Conservation (phyloP, 495 filamentous ascomycete species). For the Pseudevernia furfuracea region DNA sequence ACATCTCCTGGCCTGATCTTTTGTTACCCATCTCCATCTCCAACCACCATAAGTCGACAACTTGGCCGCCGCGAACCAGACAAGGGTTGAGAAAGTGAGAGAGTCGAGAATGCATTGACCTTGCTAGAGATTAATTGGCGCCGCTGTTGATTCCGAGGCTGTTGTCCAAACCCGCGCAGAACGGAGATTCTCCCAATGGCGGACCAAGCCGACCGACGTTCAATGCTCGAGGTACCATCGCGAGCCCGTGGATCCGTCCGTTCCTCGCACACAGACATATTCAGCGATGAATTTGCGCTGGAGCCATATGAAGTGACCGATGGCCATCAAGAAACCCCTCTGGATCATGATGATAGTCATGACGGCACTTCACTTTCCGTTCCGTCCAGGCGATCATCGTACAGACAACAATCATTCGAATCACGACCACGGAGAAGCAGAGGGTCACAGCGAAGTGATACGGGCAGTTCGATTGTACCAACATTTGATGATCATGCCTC, state of each 20-base stretch:
- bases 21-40: background rate
- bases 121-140: background rate
- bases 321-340: constrained; percentile 14
- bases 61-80: background rate
- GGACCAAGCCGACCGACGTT: constrained; percentile 10
- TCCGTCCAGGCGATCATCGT: constrained; percentile 31
- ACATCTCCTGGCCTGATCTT: background rate
- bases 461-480: constrained; percentile 32
- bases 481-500: constrained; percentile 40
- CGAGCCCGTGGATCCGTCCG: constrained; percentile 28
- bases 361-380: constrained; percentile 26
- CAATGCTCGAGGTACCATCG: constrained; percentile 12
- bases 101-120: constrained; percentile 9
- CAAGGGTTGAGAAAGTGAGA: background rate
- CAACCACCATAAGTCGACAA: background rate
- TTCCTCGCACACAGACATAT: constrained; percentile 39
- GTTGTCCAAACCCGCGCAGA: background rate
- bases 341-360: constrained; percentile 14
- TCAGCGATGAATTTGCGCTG: constrained; percentile 45
- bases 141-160: background rate
- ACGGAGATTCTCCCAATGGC: constrained; percentile 16
- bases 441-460: constrained; percentile 34
- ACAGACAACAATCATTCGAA: constrained; percentile 26
- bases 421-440: constrained; percentile 37
- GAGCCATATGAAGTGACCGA: constrained; percentile 25